Base-by-base conservation (phyloP, 2,329 filamentous ascomycete genomes). In the Hypoxylon sp. region DNA sequence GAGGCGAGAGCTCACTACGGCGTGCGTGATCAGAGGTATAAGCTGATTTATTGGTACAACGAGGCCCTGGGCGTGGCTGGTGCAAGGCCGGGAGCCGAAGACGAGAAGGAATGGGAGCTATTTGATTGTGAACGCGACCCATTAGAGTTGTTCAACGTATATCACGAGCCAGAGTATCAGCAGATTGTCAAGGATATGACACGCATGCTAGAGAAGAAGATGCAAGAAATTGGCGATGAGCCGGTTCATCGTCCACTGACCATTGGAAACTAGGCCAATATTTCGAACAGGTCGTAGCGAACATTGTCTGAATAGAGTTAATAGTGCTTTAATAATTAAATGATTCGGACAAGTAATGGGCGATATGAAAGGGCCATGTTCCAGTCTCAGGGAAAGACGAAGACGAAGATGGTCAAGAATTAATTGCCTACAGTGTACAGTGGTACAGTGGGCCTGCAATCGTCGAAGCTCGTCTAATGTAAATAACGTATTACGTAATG, bases 11-110 rank as follows among this genome's bases (percentile, higher is more conserved):
- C 84, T 0, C 84, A 87, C 70, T 86, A 86, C 57, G 84, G 84
- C 1, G 76, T 85, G 5, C 77, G 84, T 0, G 77, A 86, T 63
- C 81, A 83, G 68, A 72, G 82, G 2, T 86, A 85, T 68, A 87
- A 87, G 78, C 68, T 87, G 2, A 87, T 86, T 16, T 86, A 85
- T 72, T 87, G 84, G 84, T 87, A 86, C 65, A 84, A 84, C 51
- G 81, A 86, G 68, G 78, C 76, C 8, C 77, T 85, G 12, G 82
- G 79, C 0, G 57, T 85, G 0, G 76, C 78, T 16, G 84, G 84
- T 0, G 79, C 84, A 0, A 70, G 80, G 1, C 76, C 78, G 0
- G 81, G 79, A 0, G 57, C 57, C 5, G 57, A 61, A 79, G 76
- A 81, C 32, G 77, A 82, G 32, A 81, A 80, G 62, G 83, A 86